Percentiles rank a stretch among this genome's conserved stretches.
Conservation (phyloP, 2,329 filamentous ascomycete species). For the Colletotrichum destructivum region DNA sequence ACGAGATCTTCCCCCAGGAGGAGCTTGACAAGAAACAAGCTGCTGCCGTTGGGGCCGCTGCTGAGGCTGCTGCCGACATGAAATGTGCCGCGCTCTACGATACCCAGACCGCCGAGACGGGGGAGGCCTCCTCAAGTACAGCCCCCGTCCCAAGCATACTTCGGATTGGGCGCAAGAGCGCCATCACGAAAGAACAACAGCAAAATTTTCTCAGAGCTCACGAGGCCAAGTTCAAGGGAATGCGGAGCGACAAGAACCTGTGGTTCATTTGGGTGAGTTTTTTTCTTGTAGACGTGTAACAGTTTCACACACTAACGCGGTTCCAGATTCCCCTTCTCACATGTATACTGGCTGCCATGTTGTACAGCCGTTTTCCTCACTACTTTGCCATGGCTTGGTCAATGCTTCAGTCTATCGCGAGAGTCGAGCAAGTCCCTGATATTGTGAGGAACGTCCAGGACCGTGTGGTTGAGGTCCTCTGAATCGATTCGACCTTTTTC, state of each 20-base stretch:
- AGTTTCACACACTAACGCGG: conserved; percentile 44
- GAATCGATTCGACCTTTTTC: conserved; percentile 6
- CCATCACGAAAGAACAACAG: conserved; percentile 76
- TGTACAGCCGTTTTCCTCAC: conserved; percentile 67
- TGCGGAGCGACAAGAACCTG: conserved; percentile 75
- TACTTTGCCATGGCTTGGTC: conserved; percentile 51
- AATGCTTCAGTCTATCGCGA: conserved; percentile 38
- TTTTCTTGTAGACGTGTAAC: too few relatives aligned
- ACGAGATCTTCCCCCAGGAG: conserved; percentile 79
- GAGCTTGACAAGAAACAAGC: conserved; percentile 70
- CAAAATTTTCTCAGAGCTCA: conserved; percentile 74
- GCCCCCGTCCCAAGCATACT: conserved; percentile 57
- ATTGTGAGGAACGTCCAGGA: conserved; percentile 39
- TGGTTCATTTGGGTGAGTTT: conserved; percentile 78
- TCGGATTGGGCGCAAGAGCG: conserved; percentile 74
- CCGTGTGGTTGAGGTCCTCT: conserved; percentile 48
- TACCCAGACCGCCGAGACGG: conserved; percentile 54
- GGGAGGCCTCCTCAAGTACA: conserved; percentile 45
- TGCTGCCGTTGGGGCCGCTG: conserved; percentile 70
- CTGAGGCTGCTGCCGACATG: conserved; percentile 71
- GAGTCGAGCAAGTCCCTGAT: conserved; percentile 33
- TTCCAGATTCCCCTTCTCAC: conserved; percentile 65
- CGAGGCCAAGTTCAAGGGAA: conserved; percentile 74
- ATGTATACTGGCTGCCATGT: conserved; percentile 64
- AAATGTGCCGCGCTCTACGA: conserved; percentile 71